phyloP scores from a whole-genome alignment of 2,329 filamentous ascomycete species.

The Colletotrichum cuscutae region DNA sequence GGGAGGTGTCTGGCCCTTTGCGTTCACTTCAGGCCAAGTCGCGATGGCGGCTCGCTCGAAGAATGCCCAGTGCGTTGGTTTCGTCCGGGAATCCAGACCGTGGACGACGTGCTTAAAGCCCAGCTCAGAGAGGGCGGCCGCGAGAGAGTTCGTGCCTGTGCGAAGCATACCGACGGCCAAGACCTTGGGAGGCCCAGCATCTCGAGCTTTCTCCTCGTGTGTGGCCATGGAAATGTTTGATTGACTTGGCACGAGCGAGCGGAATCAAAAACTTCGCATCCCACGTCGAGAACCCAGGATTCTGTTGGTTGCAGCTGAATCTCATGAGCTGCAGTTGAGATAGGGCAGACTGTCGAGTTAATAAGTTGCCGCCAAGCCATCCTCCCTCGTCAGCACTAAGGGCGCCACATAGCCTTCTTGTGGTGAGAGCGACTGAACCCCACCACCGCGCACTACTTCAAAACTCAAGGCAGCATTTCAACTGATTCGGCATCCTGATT shows the following conservation, averaged over 20 bases:
- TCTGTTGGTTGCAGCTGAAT: not conserved
- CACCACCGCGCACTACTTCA: not conserved
- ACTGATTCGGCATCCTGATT: not conserved
- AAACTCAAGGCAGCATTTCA: not conserved
- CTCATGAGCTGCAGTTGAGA: no score
- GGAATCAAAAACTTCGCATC: not conserved
- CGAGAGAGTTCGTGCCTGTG: slow-evolving; percentile 34
- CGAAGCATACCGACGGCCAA: slow-evolving; percentile 33
- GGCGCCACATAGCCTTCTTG: not conserved
- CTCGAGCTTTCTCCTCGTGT: not conserved
- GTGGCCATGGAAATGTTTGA: slow-evolving; percentile 10
- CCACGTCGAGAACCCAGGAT: not conserved
- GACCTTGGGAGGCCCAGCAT: slow-evolving; percentile 18
- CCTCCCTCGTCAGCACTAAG: not conserved
- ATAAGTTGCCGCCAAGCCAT: no score
- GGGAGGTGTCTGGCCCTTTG: not conserved
- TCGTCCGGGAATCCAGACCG: slow-evolving; percentile 19
- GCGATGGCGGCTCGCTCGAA: slow-evolving; percentile 16
- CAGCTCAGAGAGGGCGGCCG: slow-evolving; percentile 20
- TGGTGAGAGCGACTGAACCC: not conserved
- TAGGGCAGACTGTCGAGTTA: no score
- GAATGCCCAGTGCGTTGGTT: slow-evolving; percentile 22
- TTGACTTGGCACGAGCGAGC: not conserved
- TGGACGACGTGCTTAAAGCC: slow-evolving; percentile 33
- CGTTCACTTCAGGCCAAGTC: slow-evolving; percentile 18